Evolutionary conservation across 2,329 filamentous ascomycete species (phyloP).

Genomic region (Claviceps sp.): DNA sequence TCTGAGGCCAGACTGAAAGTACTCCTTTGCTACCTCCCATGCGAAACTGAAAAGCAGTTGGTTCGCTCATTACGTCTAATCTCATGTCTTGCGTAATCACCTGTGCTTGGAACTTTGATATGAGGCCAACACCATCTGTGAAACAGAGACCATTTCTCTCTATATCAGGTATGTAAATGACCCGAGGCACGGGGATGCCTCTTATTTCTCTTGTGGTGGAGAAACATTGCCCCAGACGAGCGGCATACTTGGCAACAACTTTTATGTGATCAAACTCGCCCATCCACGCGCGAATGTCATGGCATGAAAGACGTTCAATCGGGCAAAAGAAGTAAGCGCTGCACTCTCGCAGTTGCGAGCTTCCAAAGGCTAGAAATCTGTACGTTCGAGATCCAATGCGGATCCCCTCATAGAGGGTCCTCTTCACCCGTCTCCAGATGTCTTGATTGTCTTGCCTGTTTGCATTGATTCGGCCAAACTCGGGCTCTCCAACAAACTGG

Average conservation of each 20-base stretch:
- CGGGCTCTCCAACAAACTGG: conserved; percentile 74
- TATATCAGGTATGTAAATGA: conserved; percentile 56
- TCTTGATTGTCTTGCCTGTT: conserved; percentile 48
- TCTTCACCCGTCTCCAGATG: conserved; percentile 60
- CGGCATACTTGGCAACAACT: conserved; percentile 78
- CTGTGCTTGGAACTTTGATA: conserved; percentile 64
- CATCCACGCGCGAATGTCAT: conserved; percentile 75
- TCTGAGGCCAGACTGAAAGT: conserved; percentile 58
- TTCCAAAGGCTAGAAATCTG: conserved; percentile 86
- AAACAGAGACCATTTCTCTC: conserved; percentile 57
- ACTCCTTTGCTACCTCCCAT: conserved; percentile 89
- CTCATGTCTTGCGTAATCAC: conserved; percentile 61
- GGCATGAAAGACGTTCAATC: conserved; percentile 50
- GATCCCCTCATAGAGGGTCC: conserved; percentile 65
- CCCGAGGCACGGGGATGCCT: conserved; percentile 44
- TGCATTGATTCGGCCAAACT: conserved; percentile 39
- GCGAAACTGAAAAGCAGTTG: conserved; percentile 83
- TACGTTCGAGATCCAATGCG: conserved; percentile 69
- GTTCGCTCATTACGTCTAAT: conserved; percentile 41
- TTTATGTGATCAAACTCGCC: conserved; percentile 71
- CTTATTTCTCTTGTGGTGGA: conserved; percentile 74
- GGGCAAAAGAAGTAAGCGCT: conserved; percentile 88
- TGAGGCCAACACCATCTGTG: conserved; percentile 85
- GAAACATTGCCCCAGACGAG: conserved; percentile 86
- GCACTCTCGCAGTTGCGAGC: conserved; percentile 85